Evolutionary conservation across 1,284 basidiomycete species (phyloP), one percentile per base, ranked within the genome.

Genomic region (Apiotrichum domesticum): DNA sequence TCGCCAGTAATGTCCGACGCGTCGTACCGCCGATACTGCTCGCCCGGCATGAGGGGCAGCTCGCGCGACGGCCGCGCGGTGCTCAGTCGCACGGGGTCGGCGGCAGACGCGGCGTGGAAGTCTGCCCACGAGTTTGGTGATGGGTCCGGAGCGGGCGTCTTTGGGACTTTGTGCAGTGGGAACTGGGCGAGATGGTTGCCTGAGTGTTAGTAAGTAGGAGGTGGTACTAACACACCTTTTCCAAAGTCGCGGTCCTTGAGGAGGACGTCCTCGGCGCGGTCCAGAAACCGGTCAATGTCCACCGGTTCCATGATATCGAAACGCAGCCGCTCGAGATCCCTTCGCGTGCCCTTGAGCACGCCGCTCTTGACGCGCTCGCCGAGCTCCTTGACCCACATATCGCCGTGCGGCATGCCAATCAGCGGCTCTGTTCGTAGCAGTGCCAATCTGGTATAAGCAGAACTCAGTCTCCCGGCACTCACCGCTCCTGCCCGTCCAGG

Each of bases 401-500:
- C 69, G 10, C 80, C 68, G 35, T 73, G 71, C 21, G 87, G 85
- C 58, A 91, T 74, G n/a, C 82, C 83, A 56, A 83, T 82, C 8
- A 82, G 83, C 37, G 85, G 85, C 64, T 71, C 67, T 2, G 52
- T 50, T 10, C 47, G 55, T 5, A 66, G 39, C 3, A 61, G 35
- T n/a, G 54, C 58, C 13, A 55, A 33, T 44, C 57, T 64, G 53
- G 39, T 48, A 35, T 57, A 41, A 56, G 45, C 43, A 52, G 52
- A 47, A 56, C 7, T 39, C 58, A 11, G 2, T 3, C 2, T 14
- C 3, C 29, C 35, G 5, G 4, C 35, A 70, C 78, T 52, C 63
- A 84, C 87, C 87, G 82, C 49, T 68, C 61, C 58, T 74, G 76
- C n/a, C 84, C 87, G 71, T 92, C 89, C 35, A 93, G 71, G 1